Base-by-base conservation (phyloP, 129 eudicot species). In the Lactuca sativa region DNA sequence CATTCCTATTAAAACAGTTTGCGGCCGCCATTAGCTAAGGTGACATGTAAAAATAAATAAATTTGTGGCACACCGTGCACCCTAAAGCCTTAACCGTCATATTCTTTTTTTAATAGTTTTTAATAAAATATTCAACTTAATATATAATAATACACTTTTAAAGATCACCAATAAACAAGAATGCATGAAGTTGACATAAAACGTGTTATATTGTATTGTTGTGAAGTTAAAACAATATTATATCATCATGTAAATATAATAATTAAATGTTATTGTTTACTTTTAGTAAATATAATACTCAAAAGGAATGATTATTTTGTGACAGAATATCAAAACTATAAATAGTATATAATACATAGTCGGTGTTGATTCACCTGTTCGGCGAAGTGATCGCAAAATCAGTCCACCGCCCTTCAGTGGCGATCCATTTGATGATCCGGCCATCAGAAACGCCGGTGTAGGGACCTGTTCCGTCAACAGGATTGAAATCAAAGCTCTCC, bases 381-480 rank as follows among this genome's bases (percentile, higher is more conserved):
- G 88, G 58, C 38, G 98, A 86, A 54, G 91, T 86, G 89, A 81
- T 56, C 12, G 96, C 96, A 65, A 92, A 89, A 72, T 86, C 86
- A 31, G 64, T 59, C 96, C 98, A 92, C 64, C 83, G 72, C 0
- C 54, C 44, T 59, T 64, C 62, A 48, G 49, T 52, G 3, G 80
- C 79, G 41, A 69, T 56, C 90, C 86, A 85, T 73, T 80, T 89
- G 56, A 92, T 65, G 70, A 92, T 77, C 81, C 92, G 88, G n/a
- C 98, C 98, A 36, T 92, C 98, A 53, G 98, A 89, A 40, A 92
- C 96, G 6, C 98, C 96, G 16, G 86, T 86, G 74, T 84, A 89
- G 7, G 96, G 98, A 4, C 95, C 91, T 9, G 43, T 80, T 33
- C 95, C 98, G n/a, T 66, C 80, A 62, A 56, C 59, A 0, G 86